Base-by-base conservation (phyloP, 106 monocot genomes). In the Iris macrosiphon region DNA sequence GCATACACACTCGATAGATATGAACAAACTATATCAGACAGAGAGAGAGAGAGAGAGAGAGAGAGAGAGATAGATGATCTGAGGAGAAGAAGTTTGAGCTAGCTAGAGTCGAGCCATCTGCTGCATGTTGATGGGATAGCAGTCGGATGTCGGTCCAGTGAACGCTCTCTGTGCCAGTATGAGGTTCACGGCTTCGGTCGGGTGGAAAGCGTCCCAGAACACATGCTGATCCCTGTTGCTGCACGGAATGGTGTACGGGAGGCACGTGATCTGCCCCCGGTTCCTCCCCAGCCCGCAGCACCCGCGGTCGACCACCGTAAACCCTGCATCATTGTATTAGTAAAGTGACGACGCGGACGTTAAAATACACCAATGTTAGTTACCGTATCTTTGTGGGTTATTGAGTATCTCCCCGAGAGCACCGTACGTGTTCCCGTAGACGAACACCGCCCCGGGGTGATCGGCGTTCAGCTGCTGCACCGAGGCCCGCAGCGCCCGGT, bases 141-240 rank as follows among this genome's bases (percentile, higher is more conserved):
- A 71, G 40, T 84, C 73, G 2, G 52, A 28, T 2, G 66, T 63
- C 0, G 74, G 30, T 9, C 80, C 89, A 8, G 34, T 52, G 64
- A 70, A 83, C 1, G 83, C 80, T 26, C 67, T 63, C 39, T 77
- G 60, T 4, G 64, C 83, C 6, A 89, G 67, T 12, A 84, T 67
- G 7, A 49, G 39, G 61, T 80, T 74, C 38, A 77, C 79, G 4
- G 89, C 80, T 23, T 84, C 32, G 11, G 89, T 83, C 2, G 83
- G 83, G 43, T 89, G 83, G 71, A 64, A 83, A 0, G 79, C 79
- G 35, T 89, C 83, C 83, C 84, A 80, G 67, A 84, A 89, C 2
- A 80, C 61, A 35, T 77, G 48, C 41, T 69, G 64, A n/a, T 43
- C 62, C 29, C 78, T 63, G 45, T 80, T 49, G 8, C 21, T 24